Base-by-base conservation (phyloP, 257 asterid genomes). In the Nicotiana knightiana region DNA sequence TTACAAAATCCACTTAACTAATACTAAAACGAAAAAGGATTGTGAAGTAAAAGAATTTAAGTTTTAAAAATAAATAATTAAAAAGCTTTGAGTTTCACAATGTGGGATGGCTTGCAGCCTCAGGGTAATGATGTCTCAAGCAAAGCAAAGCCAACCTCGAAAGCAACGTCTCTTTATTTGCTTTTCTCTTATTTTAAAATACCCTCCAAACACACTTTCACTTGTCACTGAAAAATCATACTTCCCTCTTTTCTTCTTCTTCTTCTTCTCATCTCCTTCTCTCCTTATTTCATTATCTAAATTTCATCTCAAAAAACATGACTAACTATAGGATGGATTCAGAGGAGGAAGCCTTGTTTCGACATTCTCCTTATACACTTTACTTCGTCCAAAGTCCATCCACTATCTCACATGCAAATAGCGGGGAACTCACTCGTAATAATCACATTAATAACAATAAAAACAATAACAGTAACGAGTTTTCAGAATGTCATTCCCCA, bases 321-420 rank as follows among this genome's bases (percentile, higher is more conserved):
- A 55, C 85, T 6, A 83, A 81, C 68, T 66, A 84, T 78, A 84
- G 87, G 84, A 86, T 17, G 81, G 93, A 92, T 3, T 84, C 84
- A 13, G 97, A 91, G 75, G 98, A 91, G 33, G 98, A 93, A 85
- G 90, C 97, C 0, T 68, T 91, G 35, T 92, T 88, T 85, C 90
- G 91, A 5, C 82, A 92, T 57, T 90, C 87, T 83, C 91, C 92
- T 6, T 90, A 87, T 71, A 82, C 93, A 2, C 67, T 88, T 5
- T 93, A 92, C 88, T 93, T 87, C 62, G 96, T 92, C 7, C 94
- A 91, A 24, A 92, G 97, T 88, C 98, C 97, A 2, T 90, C 95
- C 1, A 84, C 89, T 58, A 18, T 85, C 58, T 89, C 93, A 51
- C 89, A 90, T 84, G 89, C 86, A 81, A 87, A 85, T 86, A 84